Evolutionary conservation across 805 yeast species (phyloP), one percentile per base, ranked within the genome.

Genomic region (Metschnikowia picachoensis): DNA sequence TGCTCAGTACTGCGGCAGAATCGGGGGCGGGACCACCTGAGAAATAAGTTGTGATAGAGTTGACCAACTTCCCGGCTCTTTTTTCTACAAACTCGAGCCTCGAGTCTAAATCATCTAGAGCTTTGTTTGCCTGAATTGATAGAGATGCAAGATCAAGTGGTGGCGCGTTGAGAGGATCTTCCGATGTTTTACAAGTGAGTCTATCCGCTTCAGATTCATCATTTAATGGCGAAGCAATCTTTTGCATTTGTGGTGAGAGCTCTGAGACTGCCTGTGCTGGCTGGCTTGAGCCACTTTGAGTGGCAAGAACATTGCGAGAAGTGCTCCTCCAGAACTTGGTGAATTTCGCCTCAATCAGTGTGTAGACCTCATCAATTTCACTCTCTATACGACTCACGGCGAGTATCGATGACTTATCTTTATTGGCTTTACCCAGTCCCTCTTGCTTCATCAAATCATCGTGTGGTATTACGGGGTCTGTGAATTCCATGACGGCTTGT

Each of bases 71-170:
- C 1, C 83, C 78, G 0, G 95, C 91, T 30, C 74, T 65, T 42
- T 76, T 77, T 61, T 91, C 97, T 8, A 88, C 82, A 43, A 72
- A 72, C 55, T 87, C 96, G 38, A 91, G 70, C 54, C 82, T 52
- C 8, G 78, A 67, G 62, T 90, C 97, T 49, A 91, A 72, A 8
- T 79, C 77, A 51, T 87, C 91, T 41, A 90, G 69, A 42, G 72
- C 73, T 32, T 77, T 79, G 38, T 73, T 74, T 54, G 85, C 88
- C 45, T 59, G 68, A 4, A 38, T 35, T n/a, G 62, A 49, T 30
- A 66, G 49, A 17, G 51, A 50, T 16, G 56, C 45, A n/a, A 67
- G 46, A 37, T 65, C 60, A 16, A 64, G 46, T 12, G 59, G 56
- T 5, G 56, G 40, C 37, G 47, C 58, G 35, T 33, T 33, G 20